These are phyloP conservation scores for Trichoderma arundinaceum DNA, from an alignment of 2,329 filamentous ascomycete genomes.

Conservation along the genomic window DNA sequence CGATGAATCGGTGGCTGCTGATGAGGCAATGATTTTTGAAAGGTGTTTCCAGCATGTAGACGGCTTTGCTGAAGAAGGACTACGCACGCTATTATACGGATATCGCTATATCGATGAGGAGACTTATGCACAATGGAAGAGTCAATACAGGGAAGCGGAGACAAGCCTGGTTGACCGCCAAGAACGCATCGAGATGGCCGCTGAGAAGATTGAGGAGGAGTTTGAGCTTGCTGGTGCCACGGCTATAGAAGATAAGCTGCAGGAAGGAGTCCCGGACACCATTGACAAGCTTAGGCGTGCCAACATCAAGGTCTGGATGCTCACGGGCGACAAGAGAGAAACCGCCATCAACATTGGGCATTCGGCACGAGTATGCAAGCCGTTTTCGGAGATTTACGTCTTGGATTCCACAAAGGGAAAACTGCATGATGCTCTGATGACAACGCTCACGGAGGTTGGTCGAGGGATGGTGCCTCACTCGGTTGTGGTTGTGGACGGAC, in stretches of 20 bases:
- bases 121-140: constrained; percentile 79
- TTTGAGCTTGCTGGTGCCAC: constrained; percentile 86
- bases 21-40: constrained; percentile 74
- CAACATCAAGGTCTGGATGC: constrained; percentile 96
- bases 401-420: constrained; percentile 70
- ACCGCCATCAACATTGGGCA: constrained; percentile 93
- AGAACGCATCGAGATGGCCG: constrained; percentile 77
- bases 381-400: constrained; percentile 76
- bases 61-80: constrained; percentile 83
- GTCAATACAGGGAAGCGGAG: constrained; percentile 76
- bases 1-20: constrained; percentile 64
- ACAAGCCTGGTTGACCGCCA: constrained; percentile 84
- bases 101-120: constrained; percentile 77
- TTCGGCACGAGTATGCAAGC: constrained; percentile 76
- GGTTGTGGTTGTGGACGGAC: constrained; percentile 82
- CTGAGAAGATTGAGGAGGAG: constrained; percentile 79
- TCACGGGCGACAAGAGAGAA: constrained; percentile 91
- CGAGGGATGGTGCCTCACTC: constrained; percentile 75
- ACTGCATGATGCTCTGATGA: constrained; percentile 69
- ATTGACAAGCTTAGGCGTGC: constrained; percentile 88
- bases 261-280: constrained; percentile 86
- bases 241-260: constrained; percentile 92
- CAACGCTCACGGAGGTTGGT: constrained; percentile 70
- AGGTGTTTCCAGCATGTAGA: constrained; percentile 89
- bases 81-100: constrained; percentile 84